A percentile compares a stretch with the other conserved stretches of the same genome.
Conservation (phyloP, 2,329 filamentous ascomycete genomes). For the Paracoccidioides brasiliensis region DNA sequence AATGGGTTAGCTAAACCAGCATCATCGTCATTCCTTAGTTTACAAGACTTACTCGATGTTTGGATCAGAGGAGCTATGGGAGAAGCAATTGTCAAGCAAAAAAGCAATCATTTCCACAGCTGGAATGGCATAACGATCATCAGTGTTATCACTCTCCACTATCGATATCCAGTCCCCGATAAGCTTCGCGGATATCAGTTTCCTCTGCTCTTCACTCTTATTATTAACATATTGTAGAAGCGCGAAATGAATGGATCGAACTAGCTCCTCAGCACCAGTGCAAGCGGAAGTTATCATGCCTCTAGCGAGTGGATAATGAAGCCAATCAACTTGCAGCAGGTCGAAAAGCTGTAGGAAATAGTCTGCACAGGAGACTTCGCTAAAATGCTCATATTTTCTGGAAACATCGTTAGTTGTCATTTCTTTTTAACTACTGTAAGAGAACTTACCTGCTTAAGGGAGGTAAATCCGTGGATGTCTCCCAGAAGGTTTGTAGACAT, state of each 20-base stretch:
- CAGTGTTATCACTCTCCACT: constrained; percentile 38
- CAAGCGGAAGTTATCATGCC: constrained; percentile 34
- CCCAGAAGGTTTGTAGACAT: constrained; percentile 31
- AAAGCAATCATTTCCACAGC: constrained; percentile 66
- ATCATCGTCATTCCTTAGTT: neutral
- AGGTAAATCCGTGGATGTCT: constrained; percentile 21
- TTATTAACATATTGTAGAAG: constrained; percentile 25
- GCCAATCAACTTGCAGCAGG: constrained; percentile 24
- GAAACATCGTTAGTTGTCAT: neutral
- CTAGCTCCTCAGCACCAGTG: constrained; percentile 32
- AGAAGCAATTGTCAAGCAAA: constrained; percentile 50
- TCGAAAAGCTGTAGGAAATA: constrained; percentile 33
- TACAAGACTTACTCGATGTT: constrained; percentile 20
- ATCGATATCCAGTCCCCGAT: constrained; percentile 43
- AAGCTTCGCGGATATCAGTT: constrained; percentile 32
- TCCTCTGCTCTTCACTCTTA: constrained; percentile 17
- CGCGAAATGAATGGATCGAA: constrained; percentile 30
- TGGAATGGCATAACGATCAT: constrained; percentile 62
- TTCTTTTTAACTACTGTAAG: neutral
- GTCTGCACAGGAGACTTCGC: constrained; percentile 30
- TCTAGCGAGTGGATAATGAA: constrained; percentile 27
- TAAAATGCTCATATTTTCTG: constrained; percentile 32
- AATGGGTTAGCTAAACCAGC: neutral
- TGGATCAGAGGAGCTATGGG: constrained; percentile 32
- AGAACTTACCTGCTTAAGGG: constrained; percentile 31